Percentiles rank a stretch among this genome's conserved stretches.
phyloP scores from a whole-genome alignment of 345 rosid species.

The Combretum micranthum region DNA sequence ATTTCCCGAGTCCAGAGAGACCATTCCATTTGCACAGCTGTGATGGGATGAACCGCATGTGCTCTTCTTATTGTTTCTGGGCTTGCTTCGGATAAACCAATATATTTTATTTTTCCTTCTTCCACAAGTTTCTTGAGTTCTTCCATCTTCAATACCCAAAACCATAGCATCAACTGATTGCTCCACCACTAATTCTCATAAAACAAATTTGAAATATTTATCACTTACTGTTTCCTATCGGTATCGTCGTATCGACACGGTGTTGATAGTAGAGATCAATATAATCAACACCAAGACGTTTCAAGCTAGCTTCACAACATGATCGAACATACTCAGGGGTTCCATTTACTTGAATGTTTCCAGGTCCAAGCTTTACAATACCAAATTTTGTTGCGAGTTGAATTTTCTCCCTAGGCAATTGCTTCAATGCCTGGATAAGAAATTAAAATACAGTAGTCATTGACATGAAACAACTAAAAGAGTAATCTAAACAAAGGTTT shows the following conservation, averaged over 20 bases:
- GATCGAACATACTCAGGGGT: slow-evolving; percentile 41
- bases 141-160: slow-evolving; percentile 27
- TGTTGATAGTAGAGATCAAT: slow-evolving; percentile 50
- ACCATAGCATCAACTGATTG: not conserved
- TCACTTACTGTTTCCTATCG: slow-evolving; percentile 41
- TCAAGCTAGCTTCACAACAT: slow-evolving; percentile 53
- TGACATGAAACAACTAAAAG: too few relatives aligned
- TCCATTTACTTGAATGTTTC: slow-evolving; percentile 22
- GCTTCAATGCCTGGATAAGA: slow-evolving; percentile 44
- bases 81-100: slow-evolving; percentile 52
- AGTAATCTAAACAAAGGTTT: too few relatives aligned
- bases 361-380: slow-evolving; percentile 9
- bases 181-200: too few relatives aligned
- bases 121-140: slow-evolving; percentile 55
- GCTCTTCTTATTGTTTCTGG: slow-evolving; percentile 58
- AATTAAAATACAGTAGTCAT: not conserved
- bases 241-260: slow-evolving; percentile 34
- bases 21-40: slow-evolving; percentile 67
- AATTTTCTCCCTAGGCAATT: slow-evolving; percentile 44
- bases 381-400: slow-evolving; percentile 57
- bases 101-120: slow-evolving; percentile 48
- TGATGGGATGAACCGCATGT: slow-evolving; percentile 52
- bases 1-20: slow-evolving; percentile 57
- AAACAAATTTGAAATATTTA: not conserved
- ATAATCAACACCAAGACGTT: slow-evolving; percentile 43